These are phyloP conservation scores for Tetrahymena elliotti DNA, from an alignment of 73 alveolate genomes.

Conservation along the genomic window DNA sequence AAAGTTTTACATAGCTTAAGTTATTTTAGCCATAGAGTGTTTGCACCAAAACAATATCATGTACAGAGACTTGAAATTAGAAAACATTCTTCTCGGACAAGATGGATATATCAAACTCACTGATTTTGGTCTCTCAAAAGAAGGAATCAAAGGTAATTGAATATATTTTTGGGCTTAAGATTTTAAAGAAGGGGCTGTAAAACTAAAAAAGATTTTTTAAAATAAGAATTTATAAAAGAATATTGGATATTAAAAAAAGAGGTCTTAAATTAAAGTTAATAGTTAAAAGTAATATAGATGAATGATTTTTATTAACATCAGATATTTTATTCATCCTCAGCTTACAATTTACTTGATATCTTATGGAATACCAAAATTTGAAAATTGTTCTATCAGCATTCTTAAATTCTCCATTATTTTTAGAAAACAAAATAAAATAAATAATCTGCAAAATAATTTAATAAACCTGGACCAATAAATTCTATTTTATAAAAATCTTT, in stretches of 20 bases:
- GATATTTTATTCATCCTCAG: neutral
- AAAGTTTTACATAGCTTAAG: conserved; percentile 79
- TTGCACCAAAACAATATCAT: conserved; percentile 74
- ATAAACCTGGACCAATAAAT: no score
- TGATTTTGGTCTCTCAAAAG: conserved; percentile 92
- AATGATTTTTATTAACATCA: neutral
- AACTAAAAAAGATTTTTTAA: neutral
- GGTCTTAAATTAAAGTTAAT: neutral
- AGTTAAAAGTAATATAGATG: neutral
- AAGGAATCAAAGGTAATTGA: conserved; percentile 39
- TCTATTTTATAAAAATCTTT: neutral
- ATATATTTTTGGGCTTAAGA: neutral
- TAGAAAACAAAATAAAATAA: neutral
- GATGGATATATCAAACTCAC: conserved; percentile 89
- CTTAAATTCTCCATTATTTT: neutral
- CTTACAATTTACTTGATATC: neutral
- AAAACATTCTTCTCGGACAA: conserved; percentile 77
- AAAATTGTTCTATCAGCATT: neutral
- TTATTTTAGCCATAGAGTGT: conserved; percentile 77
- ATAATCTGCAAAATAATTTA: neutral
- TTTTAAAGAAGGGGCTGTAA: neutral
- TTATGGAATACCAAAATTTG: neutral
- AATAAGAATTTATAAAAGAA: neutral
- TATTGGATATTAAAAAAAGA: neutral
- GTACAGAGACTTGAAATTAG: conserved; percentile 92